Conservation (phyloP, 2,329 filamentous ascomycete genomes). For the Orbilia brochopaga region DNA sequence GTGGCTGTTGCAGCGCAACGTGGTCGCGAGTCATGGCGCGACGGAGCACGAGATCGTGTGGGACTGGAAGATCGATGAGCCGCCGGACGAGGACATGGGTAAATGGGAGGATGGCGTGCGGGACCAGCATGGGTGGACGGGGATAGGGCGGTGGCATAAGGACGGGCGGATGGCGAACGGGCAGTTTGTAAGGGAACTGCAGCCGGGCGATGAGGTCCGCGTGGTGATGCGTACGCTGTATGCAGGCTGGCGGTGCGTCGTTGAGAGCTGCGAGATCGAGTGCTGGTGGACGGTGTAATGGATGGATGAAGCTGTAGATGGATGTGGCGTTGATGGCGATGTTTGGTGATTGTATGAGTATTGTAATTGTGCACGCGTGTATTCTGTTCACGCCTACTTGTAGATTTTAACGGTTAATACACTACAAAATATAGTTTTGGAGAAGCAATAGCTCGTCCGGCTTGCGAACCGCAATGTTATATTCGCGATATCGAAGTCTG, state of each 20-base stretch:
- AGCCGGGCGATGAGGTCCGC: conserved; percentile 3
- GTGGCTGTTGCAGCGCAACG: background rate
- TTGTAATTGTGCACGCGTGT: too few species aligned
- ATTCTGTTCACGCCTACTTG: too few species aligned
- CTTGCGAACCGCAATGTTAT: too few species aligned
- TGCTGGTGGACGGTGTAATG: conserved; percentile 34
- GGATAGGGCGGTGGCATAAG: background rate
- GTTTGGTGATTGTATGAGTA: too few species aligned
- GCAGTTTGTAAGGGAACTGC: conserved; percentile 9
- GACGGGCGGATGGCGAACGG: background rate
- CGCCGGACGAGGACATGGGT: background rate
- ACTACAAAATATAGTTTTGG: too few species aligned
- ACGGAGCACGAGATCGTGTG: background rate
- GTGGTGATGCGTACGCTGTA: conserved; percentile 7
- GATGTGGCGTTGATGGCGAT: too few species aligned
- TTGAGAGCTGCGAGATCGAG: conserved; percentile 43
- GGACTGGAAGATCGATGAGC: conserved; percentile 2
- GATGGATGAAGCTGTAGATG: too few species aligned
- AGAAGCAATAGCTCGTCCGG: too few species aligned
- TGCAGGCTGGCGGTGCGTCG: conserved; percentile 31
- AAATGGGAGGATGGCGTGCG: background rate
- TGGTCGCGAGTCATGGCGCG: background rate
- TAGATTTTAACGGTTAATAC: too few species aligned
- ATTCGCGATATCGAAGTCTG: background rate
- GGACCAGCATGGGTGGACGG: background rate